These are phyloP conservation scores for Aspergillus costaricaensis DNA, from an alignment of 2,329 filamentous ascomycete species.

Conservation along the genomic window DNA sequence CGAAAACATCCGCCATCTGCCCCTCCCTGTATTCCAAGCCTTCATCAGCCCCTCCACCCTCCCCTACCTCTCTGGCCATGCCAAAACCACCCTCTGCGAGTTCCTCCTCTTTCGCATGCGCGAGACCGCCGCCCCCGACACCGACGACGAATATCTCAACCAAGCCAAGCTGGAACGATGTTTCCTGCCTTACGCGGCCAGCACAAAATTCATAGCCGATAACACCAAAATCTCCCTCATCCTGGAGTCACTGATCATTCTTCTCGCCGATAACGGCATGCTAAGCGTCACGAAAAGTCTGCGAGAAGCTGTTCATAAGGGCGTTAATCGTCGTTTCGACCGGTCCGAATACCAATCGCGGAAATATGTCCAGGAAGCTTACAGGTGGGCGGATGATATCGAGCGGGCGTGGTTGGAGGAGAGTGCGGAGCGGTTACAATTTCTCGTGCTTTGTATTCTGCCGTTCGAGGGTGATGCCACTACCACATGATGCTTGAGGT, in stretches of 20 bases:
- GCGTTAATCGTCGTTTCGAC: slow-evolving; percentile 54
- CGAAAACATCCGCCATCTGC: slow-evolving; percentile 49
- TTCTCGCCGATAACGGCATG: slow-evolving; percentile 46
- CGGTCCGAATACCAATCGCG: slow-evolving; percentile 49
- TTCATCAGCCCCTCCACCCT: slow-evolving; percentile 50
- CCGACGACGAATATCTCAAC: slow-evolving; percentile 48
- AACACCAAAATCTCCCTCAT: slow-evolving; percentile 73
- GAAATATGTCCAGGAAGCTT: slow-evolving; percentile 39
- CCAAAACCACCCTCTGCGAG: slow-evolving; percentile 56
- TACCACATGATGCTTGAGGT: background rate
- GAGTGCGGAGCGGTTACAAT: slow-evolving; percentile 44
- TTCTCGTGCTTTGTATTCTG: slow-evolving; percentile 38
- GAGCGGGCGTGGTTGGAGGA: slow-evolving; percentile 44
- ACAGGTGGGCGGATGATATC: slow-evolving; percentile 29
- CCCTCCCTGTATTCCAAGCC: slow-evolving; percentile 49
- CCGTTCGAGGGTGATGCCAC: slow-evolving; percentile 10
- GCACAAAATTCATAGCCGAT: slow-evolving; percentile 61
- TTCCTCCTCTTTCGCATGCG: slow-evolving; percentile 54
- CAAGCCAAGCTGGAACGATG: slow-evolving; percentile 57
- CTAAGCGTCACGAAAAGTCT: slow-evolving; percentile 41
- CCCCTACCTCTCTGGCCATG: slow-evolving; percentile 37
- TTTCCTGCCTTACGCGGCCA: slow-evolving; percentile 68
- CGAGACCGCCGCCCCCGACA: slow-evolving; percentile 42
- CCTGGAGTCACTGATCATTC: slow-evolving; percentile 65
- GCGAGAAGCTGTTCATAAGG: slow-evolving; percentile 51